A percentile compares a stretch with the other conserved stretches of the same genome.
Evolutionary conservation across 2,329 filamentous ascomycete species (phyloP).

Genomic region (Onygena corvina): DNA sequence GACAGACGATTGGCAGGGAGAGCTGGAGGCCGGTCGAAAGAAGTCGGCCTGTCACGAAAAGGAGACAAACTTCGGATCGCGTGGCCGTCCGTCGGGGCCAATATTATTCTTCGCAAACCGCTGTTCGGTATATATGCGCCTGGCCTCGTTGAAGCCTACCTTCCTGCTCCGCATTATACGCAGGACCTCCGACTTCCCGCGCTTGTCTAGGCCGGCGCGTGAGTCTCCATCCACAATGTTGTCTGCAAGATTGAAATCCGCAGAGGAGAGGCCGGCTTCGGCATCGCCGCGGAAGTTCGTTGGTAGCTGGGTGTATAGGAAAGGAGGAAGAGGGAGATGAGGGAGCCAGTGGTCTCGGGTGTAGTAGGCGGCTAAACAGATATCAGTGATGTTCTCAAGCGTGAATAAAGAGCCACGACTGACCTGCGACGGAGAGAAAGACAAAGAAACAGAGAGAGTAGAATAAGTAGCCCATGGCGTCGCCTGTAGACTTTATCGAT

Average conservation of each 20-base stretch:
- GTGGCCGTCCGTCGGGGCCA: conserved; percentile 70
- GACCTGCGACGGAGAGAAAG: conserved; percentile 59
- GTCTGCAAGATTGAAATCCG: conserved; percentile 66
- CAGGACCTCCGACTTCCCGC: conserved; percentile 68
- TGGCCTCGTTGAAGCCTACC: conserved; percentile 81
- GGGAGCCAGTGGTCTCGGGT: conserved; percentile 68
- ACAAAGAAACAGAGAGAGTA: conserved; percentile 63
- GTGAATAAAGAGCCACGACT: conserved; percentile 14
- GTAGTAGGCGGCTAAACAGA: conserved; percentile 55
- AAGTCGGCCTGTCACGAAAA: conserved; percentile 49
- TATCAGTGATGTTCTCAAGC: conserved; percentile 7
- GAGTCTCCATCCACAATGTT: conserved; percentile 72
- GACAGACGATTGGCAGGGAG: no score
- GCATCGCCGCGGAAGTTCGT: conserved; percentile 70
- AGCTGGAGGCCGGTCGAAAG: neutral
- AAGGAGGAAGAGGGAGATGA: conserved; percentile 51
- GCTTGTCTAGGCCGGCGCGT: conserved; percentile 67
- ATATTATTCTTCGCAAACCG: conserved; percentile 80
- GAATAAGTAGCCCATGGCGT: conserved; percentile 64
- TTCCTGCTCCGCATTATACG: conserved; percentile 79
- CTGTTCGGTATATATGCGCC: conserved; percentile 73
- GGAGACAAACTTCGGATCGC: conserved; percentile 90
- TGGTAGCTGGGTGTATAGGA: conserved; percentile 67
- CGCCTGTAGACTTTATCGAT: no score
- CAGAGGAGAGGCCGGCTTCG: conserved; percentile 72